Evolutionary conservation across 2,329 filamentous ascomycete genomes (phyloP).

Genomic region (Amesomyces nigricolor): DNA sequence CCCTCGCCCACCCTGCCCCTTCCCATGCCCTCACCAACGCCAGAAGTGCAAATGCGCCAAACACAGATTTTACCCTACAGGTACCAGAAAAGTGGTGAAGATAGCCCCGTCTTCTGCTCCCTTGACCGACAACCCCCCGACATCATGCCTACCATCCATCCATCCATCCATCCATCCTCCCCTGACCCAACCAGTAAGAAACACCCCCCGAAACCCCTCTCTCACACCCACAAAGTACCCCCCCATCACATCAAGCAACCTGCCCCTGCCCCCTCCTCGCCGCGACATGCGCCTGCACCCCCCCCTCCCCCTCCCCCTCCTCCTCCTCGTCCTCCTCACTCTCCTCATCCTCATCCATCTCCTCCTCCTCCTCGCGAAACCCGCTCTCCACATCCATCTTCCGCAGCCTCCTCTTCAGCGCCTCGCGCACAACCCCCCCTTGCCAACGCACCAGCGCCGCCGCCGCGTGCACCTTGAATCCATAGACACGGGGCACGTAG

Average conservation of each 20-base stretch:
- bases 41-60: constrained; percentile 21
- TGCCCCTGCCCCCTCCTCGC: not conserved
- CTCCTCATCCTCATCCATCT: constrained; percentile 57
- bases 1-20: not conserved
- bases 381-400: constrained; percentile 70
- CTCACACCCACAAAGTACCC: not conserved
- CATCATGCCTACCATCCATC: too few relatives aligned
- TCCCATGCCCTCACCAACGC: constrained; percentile 17
- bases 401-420: constrained; percentile 72
- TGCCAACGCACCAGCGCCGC: constrained; percentile 92
- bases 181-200: not conserved
- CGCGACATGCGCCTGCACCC: constrained; percentile 17
- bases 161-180: too few relatives aligned
- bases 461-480: constrained; percentile 89
- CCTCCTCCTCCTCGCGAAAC: constrained; percentile 65
- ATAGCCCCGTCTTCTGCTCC: not conserved
- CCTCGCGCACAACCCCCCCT: constrained; percentile 63
- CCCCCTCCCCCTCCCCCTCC: constrained; percentile 43
- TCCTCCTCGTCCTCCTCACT: constrained; percentile 54
- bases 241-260: not conserved
- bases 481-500: constrained; percentile 87
- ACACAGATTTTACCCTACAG: constrained; percentile 6
- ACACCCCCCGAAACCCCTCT: constrained; percentile 10
- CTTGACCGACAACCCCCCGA: too few relatives aligned
- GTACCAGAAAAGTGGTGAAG: not conserved